Evolutionary conservation across 345 rosid genomes (phyloP).

Genomic region (Eucalyptus marginata): DNA sequence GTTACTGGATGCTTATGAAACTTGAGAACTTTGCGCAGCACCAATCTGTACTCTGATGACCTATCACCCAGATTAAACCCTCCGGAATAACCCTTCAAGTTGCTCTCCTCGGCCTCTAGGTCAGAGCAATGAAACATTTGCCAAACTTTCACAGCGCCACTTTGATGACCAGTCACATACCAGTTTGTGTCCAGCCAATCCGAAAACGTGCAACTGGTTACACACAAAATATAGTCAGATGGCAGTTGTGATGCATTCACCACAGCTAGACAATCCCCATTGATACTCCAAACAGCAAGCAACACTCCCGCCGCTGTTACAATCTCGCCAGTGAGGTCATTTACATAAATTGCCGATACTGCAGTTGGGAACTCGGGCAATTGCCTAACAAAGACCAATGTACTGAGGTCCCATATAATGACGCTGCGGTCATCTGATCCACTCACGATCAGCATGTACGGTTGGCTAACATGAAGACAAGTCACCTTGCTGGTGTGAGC

Average conservation of each 20-base stretch:
- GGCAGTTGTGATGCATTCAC: constrained; percentile 92
- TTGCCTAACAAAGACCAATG: constrained; percentile 76
- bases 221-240: constrained; percentile 84
- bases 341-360: constrained; percentile 81
- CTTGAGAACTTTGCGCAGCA: constrained; percentile 77
- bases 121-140: constrained; percentile 72
- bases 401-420: constrained; percentile 93
- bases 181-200: constrained; percentile 94
- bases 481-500: constrained; percentile 80
- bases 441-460: constrained; percentile 89
- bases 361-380: constrained; percentile 84
- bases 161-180: constrained; percentile 98
- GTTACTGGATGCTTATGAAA: constrained; percentile 85
- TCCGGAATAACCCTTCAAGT: constrained; percentile 26
- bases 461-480: constrained; percentile 91
- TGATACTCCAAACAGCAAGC: constrained; percentile 97
- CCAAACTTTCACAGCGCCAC: constrained; percentile 98
- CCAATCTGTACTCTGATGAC: constrained; percentile 68
- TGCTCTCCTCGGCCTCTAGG: constrained; percentile 35
- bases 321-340: constrained; percentile 90
- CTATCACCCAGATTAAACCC: constrained; percentile 54
- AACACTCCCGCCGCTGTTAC: constrained; percentile 92
- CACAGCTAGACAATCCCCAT: constrained; percentile 93
- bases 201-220: constrained; percentile 69
- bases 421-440: constrained; percentile 98